Evolutionary conservation across 352 stramenopile species (phyloP), one percentile per base, ranked within the genome.

Genomic region (Pythium pectinolyticum): DNA sequence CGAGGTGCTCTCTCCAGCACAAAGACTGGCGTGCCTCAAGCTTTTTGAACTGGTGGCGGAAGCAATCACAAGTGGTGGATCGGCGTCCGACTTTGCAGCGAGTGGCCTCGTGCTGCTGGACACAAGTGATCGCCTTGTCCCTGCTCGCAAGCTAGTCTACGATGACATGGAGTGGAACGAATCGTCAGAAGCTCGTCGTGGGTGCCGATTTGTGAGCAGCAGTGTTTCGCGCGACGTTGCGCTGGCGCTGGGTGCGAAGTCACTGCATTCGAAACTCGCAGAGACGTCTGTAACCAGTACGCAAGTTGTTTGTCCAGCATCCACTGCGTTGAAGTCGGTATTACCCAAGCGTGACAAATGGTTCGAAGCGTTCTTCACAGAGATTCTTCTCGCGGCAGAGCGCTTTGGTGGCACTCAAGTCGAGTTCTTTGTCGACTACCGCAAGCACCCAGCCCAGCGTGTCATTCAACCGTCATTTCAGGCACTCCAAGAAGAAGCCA

Each of bases 151-250:
- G 22, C 54, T 93, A 25, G 77, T 69, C 0, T 87, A 80, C 57
- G 84, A 93, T 30, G 84, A 93, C 53, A 93, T 93, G 84, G 66
- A 84, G 47, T 93, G 84, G 84, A 77, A 90, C 28, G 73, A 88
- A 65, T 86, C 81, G 24, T 67, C 67, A 55, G 72, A 80, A 43
- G 64, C 75, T 67, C 78, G 84, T 11, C 73, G 73, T 20, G 80
- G 78, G 24, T 70, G 57, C 28, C 64, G 39, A 20, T 90, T 91
- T 61, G 82, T 89, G n/a, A 79, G 59, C 22, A 77, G 69, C 12
- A 70, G 72, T 20, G 64, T 93, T 3, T 45, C 75, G 0, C 69
- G 73, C 45, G 65, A 69, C 14, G 72, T 89, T 34, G 82, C 84
- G 10, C 53, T 77, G 24, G 41, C 67, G 7, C 57, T 93, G 11